Base-by-base conservation (phyloP, 177 flowering plant genomes). In the Telopea speciosissima region DNA sequence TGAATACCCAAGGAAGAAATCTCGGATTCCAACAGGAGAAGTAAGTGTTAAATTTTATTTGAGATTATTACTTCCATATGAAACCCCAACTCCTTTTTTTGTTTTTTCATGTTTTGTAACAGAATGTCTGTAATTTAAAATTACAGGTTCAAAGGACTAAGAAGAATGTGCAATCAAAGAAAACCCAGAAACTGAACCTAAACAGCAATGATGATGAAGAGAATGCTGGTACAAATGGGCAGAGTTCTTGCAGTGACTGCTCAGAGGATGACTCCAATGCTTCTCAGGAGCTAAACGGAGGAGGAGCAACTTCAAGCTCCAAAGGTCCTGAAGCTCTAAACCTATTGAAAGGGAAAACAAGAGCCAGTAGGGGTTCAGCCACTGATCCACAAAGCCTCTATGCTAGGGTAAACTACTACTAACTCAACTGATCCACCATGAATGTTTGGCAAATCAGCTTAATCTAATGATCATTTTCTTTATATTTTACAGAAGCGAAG, bases 381-480 rank as follows among this genome's bases (percentile, higher is more conserved):
- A 89, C 93, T 0, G 98, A 95, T 76, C 91, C 98, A 11, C 99
- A 95, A 65, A 95, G 99, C 87, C 94, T 95, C 69, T 93, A 95
- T 78, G 99, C 99, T 68, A 89, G 96, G 89, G 99, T 95, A 87
- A 76, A 58, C 61, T 54, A 10, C 62, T 13, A 59, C 13, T 42
- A 23, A 21, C 12, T 28, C 12, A 23, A 8, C 59, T 1, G 31
- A 28, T 28, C 69, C 28, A 13, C 58, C 24, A 49, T 12, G 59
- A 16, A 9, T 14, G 17, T 49, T 12, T 0, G 0, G 11, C 31
- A 11, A 63, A 31, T 42, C 59, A 59, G 25, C 60, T 36, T 36
- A 12, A 19, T 62, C n/a, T 19, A 17, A 8, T 24, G 33, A 65
- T 65, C 61, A 62, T 54, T 66, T 13, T 23, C 54, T 49, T 0